phyloP scores from a whole-genome alignment of 257 asterid genomes.

The Rehmannia glutinosa region DNA sequence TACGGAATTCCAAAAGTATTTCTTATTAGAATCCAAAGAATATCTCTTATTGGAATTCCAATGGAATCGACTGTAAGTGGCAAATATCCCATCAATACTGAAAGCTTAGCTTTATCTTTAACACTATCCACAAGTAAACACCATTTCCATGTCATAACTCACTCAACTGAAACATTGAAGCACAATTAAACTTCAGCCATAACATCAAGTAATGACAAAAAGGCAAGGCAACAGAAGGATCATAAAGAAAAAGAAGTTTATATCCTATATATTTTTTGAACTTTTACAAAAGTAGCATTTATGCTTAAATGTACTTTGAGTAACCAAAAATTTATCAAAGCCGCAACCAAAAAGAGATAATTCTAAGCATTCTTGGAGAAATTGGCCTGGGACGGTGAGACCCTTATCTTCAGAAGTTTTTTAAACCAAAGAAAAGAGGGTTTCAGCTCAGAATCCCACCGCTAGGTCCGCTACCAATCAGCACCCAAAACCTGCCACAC shows the following conservation, averaged over 20 bases:
- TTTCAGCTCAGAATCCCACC: too few species aligned
- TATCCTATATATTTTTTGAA: neutral
- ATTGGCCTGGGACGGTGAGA: too few species aligned
- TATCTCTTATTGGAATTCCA: neutral
- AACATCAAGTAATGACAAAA: neutral
- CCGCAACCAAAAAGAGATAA: too few species aligned
- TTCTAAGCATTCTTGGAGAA: too few species aligned
- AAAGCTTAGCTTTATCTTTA: neutral
- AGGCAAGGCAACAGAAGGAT: neutral
- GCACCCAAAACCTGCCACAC: too few species aligned
- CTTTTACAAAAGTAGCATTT: neutral
- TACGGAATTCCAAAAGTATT: neutral
- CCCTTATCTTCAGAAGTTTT: too few species aligned
- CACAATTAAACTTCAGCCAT: neutral
- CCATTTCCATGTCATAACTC: neutral
- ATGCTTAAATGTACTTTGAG: neutral
- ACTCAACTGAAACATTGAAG: neutral
- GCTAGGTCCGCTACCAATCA: too few species aligned
- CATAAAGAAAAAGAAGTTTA: neutral
- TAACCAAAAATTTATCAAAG: neutral
- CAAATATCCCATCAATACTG: neutral
- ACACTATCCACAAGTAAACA: conserved; percentile 2
- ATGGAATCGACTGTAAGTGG: neutral
- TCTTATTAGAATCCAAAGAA: conserved; percentile 4
- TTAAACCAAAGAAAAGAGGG: too few species aligned